Evolutionary conservation across 768 basidiomycete genomes (phyloP).

Genomic region (Tephrocybe sp.): DNA sequence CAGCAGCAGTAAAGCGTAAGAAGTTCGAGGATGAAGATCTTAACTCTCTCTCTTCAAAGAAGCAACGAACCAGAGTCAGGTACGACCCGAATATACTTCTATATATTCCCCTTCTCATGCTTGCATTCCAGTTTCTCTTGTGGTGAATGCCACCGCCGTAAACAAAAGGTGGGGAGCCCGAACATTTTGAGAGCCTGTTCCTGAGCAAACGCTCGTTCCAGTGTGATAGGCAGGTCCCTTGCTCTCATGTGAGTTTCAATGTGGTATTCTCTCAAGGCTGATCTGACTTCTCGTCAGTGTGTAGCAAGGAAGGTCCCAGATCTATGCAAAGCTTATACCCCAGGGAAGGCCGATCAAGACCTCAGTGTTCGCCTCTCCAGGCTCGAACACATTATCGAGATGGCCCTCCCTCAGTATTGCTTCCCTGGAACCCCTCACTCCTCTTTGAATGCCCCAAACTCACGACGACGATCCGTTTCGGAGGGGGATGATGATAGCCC

Average conservation of each 20-base stretch:
- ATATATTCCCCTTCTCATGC: conserved; percentile 12
- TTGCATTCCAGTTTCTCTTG: conserved; percentile 64
- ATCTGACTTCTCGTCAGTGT: conserved; percentile 45
- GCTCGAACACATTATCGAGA: conserved; percentile 78
- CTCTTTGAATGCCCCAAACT: conserved; percentile 23
- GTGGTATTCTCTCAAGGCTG: conserved; percentile 7
- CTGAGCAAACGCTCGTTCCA: conserved; percentile 28
- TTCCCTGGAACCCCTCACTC: conserved; percentile 37
- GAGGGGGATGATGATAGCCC: conserved; percentile 62
- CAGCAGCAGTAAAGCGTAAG: conserved; percentile 50
- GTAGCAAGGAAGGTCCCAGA: conserved; percentile 85
- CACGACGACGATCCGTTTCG: conserved; percentile 47
- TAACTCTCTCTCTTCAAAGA: conserved; percentile 49
- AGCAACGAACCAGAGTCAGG: conserved; percentile 77
- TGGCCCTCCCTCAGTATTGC: conserved; percentile 74
- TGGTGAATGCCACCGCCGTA: conserved; percentile 84
- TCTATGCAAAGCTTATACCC: conserved; percentile 84
- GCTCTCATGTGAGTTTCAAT: conserved; percentile 64
- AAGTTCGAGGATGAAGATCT: conserved; percentile 62
- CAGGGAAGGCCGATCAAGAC: conserved; percentile 84
- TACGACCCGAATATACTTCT: conserved; percentile 26
- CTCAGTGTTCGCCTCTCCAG: conserved; percentile 69
- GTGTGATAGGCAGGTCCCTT: conserved; percentile 86
- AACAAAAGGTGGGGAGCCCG: conserved; percentile 65
- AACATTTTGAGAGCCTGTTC: conserved; percentile 3